These are phyloP conservation scores for Houttuynia cordata DNA, from an alignment of 164 flowering plant genomes.

Conservation along the genomic window DNA sequence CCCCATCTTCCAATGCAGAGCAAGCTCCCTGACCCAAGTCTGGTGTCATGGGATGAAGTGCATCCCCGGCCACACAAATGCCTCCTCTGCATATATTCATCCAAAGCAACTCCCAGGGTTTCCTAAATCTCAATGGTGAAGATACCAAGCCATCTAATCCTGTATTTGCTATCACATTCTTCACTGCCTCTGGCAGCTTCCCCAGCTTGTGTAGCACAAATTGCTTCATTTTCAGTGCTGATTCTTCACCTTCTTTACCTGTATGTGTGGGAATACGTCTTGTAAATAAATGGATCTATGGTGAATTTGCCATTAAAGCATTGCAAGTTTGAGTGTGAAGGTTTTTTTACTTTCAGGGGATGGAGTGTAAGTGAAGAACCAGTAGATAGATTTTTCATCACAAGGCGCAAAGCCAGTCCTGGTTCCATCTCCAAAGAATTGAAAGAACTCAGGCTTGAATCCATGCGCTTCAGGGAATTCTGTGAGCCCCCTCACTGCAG, in stretches of 20 bases:
- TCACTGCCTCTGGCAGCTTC: conserved; percentile 16
- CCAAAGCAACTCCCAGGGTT: conserved; percentile 28
- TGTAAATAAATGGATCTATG: not conserved
- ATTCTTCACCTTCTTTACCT: conserved; percentile 19
- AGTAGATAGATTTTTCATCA: conserved; percentile 29
- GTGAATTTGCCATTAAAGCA: not conserved
- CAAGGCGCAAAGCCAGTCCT: conserved; percentile 41
- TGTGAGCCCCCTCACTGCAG: conserved; percentile 29
- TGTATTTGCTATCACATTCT: conserved; percentile 16
- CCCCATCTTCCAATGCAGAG: conserved; percentile 32
- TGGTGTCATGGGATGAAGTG: conserved; percentile 49
- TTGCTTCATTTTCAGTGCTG: conserved; percentile 29
- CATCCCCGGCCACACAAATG: conserved; percentile 36
- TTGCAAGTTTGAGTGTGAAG: not conserved
- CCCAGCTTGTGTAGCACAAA: conserved; percentile 25
- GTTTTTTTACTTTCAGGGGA: conserved; percentile 12
- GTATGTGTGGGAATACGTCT: not conserved
- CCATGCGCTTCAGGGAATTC: conserved; percentile 25
- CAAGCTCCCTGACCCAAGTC: conserved; percentile 40
- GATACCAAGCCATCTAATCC: conserved; percentile 8
- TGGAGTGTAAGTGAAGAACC: conserved; percentile 38
- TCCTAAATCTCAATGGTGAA: conserved; percentile 22
- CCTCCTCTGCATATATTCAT: conserved; percentile 27
- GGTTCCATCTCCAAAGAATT: conserved; percentile 32
- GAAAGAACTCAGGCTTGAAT: conserved; percentile 22